Evolutionary conservation across 2,329 filamentous ascomycete genomes (phyloP).

Genomic region (Fusarium tupiense): DNA sequence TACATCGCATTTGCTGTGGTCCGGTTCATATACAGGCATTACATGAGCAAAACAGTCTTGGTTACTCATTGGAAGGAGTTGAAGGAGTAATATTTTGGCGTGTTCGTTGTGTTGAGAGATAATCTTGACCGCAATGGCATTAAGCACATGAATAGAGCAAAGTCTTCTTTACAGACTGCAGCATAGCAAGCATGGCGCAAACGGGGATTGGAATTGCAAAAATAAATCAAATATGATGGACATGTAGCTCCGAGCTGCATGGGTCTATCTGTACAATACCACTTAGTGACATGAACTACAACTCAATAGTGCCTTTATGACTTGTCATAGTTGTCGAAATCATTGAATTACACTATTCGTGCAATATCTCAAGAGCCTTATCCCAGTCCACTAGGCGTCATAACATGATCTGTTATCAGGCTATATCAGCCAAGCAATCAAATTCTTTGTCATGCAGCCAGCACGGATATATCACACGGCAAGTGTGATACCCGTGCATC

Average conservation of each 20-base stretch:
- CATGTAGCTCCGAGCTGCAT: not conserved
- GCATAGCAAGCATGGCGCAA: conserved; percentile 15
- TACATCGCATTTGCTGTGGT: conserved; percentile 2
- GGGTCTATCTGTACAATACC: not conserved
- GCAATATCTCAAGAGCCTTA: not conserved
- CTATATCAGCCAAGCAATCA: not conserved
- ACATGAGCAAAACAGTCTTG: conserved; percentile 20
- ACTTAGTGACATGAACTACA: not conserved
- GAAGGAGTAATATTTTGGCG: conserved; percentile 23
- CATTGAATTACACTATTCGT: not conserved
- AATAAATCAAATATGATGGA: conserved; percentile 2
- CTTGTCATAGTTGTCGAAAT: not conserved
- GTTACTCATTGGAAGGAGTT: conserved; percentile 36
- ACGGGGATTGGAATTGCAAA: conserved; percentile 5
- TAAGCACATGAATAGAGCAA: not conserved
- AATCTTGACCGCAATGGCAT: not conserved
- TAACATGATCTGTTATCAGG: not conserved
- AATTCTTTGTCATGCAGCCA: conserved; percentile 10
- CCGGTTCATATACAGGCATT: conserved; percentile 9
- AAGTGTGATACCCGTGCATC: conserved; percentile 20
- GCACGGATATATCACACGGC: conserved; percentile 5
- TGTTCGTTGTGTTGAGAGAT: not conserved
- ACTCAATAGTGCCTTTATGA: not conserved
- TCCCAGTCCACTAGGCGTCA: not conserved
- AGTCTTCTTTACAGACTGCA: conserved; percentile 8